These are phyloP conservation scores for Flaveria brownii DNA, from an alignment of 129 eudicot species.

Conservation along the genomic window DNA sequence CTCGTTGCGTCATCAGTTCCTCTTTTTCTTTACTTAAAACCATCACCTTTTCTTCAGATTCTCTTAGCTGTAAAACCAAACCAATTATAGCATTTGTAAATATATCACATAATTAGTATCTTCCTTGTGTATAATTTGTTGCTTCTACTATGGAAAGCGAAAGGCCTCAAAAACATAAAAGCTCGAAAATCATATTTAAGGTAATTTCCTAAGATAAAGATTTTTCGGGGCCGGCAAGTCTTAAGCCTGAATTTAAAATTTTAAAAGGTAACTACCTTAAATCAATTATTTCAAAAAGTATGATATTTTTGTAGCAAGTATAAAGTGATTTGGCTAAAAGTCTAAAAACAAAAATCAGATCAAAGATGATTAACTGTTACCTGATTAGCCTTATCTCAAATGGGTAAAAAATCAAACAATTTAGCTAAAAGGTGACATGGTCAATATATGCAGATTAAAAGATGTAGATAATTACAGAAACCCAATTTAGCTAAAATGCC, in stretches of 20 bases:
- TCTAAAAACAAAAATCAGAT: no score
- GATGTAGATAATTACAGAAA: not conserved
- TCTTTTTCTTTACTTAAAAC: constrained; percentile 67
- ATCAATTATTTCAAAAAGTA: no score
- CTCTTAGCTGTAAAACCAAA: constrained; percentile 51
- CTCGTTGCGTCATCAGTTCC: constrained; percentile 63
- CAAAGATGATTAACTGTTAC: no score
- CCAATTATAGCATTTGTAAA: not conserved
- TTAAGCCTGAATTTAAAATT: no score
- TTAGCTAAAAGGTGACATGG: no score
- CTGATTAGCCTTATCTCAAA: not conserved
- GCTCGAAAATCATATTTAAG: no score
- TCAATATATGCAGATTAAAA: not conserved
- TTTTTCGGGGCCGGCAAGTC: no score
- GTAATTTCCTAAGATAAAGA: no score
- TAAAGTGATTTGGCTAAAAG: no score
- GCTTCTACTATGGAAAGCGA: not conserved
- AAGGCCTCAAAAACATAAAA: no score
- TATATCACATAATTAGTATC: constrained; percentile 11
- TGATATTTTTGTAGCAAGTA: no score
- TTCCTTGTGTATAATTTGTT: not conserved
- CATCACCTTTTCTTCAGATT: constrained; percentile 58
- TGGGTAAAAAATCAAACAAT: not conserved
- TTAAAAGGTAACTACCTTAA: no score
- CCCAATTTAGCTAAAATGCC: not conserved